Evolutionary conservation across 345 rosid genomes (phyloP), one percentile per base, ranked within the genome.

Genomic region (Cardamine occulta): DNA sequence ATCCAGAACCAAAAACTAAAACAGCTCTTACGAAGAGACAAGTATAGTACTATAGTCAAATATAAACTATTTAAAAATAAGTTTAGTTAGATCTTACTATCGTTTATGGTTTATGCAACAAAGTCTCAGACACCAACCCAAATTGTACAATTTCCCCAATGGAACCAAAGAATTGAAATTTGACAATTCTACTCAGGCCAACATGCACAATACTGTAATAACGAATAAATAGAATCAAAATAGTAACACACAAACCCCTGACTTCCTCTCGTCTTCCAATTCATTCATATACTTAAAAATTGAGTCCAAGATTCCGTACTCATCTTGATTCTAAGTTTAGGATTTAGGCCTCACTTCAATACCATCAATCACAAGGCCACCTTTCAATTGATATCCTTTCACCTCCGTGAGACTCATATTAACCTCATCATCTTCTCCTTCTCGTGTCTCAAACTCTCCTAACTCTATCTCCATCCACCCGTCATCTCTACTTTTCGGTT

Each of bases 391-490:
- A 44, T 79, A 79, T 8, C 85, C 86, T 35, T 75, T 79, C 5
- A 83, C 85, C 31, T 80, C 85, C 15, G 44, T 81, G 6, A 83
- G 72, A 35, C 85, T 68, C 78, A 84, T 78, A 32, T 10, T 72
- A 17, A 81, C 66, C 34, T 78, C 63, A 47, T 58, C 70, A 75
- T 63, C 75, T 5, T 73, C 70, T 60, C 63, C 72, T 34, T 74
- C 77, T 23, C 32, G 24, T 11, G 75, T 80, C 59, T 74, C 83
- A 39, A 85, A 86, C 17, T 78, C 74, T 21, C 88, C 87, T 55
- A 87, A 55, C 74, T 85, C 86, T 29, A 85, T 79, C 84, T 80
- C 87, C 44, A 73, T 56, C 88, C 87, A 87, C 15, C 85, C 88
- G 47, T 87, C 86, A 39, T 74, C 66, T 21, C 84, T 52, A 47